Percentiles rank a stretch among this genome's conserved stretches.
Evolutionary conservation across 495 filamentous ascomycete genomes (phyloP).

Genomic region (Podospora conica): DNA sequence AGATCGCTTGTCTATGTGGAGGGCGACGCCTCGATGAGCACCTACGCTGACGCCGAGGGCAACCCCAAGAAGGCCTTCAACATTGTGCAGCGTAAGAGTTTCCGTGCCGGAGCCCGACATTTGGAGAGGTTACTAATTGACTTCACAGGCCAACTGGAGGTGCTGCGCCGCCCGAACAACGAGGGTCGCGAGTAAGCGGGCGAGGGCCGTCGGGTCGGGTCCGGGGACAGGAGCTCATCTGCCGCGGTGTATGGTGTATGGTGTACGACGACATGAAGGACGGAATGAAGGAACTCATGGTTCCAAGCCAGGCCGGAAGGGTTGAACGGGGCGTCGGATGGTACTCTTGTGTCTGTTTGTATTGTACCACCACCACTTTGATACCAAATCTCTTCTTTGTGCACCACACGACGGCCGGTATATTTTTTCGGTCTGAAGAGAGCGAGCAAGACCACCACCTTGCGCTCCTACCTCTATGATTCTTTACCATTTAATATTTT

Average conservation of each 20-base stretch:
- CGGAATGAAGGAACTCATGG: background rate
- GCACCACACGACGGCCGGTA: background rate
- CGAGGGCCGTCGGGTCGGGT: background rate
- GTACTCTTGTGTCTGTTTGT: background rate
- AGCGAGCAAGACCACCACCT: too few species aligned
- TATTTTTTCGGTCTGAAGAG: background rate
- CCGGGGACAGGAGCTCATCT: background rate
- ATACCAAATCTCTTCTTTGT: conserved; percentile 10
- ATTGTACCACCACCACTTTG: conserved; percentile 7
- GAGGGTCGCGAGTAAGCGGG: background rate
- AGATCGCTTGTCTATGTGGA: conserved; percentile 69
- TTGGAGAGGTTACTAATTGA: conserved; percentile 9
- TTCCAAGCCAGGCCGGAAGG: background rate
- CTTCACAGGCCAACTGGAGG: conserved; percentile 51
- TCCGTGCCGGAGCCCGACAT: background rate
- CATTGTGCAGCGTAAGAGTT: conserved; percentile 65
- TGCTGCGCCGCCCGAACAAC: conserved; percentile 28
- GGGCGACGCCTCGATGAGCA: conserved; percentile 58
- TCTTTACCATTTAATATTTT: background rate
- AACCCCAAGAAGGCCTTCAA: conserved; percentile 50
- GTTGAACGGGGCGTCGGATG: background rate
- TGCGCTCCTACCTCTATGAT: background rate
- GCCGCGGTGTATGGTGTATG: background rate
- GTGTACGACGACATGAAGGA: background rate
- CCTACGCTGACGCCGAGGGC: conserved; percentile 59